phyloP scores from a whole-genome alignment of 768 basidiomycete genomes.

The Termitomyces sp. region DNA sequence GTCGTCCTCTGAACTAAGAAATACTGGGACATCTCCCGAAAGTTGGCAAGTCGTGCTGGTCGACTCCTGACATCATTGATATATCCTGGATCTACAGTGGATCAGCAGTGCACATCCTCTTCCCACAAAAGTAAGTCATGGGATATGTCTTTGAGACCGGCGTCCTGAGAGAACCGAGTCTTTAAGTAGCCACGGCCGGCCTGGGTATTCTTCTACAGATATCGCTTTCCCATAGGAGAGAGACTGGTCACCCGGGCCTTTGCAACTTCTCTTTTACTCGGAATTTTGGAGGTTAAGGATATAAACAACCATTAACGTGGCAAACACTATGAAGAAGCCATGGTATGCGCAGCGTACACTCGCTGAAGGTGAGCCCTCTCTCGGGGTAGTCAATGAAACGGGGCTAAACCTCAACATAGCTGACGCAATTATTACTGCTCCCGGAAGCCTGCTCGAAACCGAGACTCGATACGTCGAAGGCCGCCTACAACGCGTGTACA shows the following conservation, averaged over 20 bases:
- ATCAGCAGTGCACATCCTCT: background rate
- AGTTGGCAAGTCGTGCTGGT: background rate
- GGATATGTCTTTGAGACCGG: background rate
- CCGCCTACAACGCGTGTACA: conserved; percentile 42
- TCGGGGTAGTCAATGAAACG: background rate
- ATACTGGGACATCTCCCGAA: background rate
- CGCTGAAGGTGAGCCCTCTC: conserved; percentile 2
- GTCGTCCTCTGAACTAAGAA: background rate
- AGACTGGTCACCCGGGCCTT: background rate
- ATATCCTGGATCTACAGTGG: background rate
- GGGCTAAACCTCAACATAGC: conserved; percentile 13
- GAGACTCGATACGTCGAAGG: conserved; percentile 40
- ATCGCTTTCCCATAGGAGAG: background rate
- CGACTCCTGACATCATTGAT: background rate
- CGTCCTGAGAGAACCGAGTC: background rate
- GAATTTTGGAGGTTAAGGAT: background rate
- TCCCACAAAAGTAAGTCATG: background rate
- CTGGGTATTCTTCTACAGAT: background rate
- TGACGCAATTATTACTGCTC: conserved; percentile 30
- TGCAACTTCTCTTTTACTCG: background rate
- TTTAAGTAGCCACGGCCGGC: background rate
- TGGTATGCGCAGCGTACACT: conserved; percentile 12
- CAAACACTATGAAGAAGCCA: background rate
- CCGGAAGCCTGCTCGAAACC: conserved; percentile 34
- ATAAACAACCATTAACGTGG: background rate